Conservation (phyloP, 2,329 filamentous ascomycete genomes). For the Waltergamsia citrina region DNA sequence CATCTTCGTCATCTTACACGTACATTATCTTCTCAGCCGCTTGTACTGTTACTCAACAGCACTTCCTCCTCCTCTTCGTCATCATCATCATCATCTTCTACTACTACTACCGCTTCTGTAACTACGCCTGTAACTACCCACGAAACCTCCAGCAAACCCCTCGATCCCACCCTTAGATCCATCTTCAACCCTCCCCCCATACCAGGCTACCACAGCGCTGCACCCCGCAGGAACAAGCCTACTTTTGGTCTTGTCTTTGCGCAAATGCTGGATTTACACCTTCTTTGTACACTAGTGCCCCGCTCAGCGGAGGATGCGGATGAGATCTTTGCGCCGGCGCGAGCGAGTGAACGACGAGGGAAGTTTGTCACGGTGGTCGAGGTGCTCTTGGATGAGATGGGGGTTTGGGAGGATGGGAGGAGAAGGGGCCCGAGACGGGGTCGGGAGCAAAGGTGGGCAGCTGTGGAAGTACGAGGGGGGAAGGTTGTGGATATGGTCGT, state of each 20-base stretch:
- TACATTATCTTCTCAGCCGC: conserved; percentile 26
- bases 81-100: conserved; percentile 1
- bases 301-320: conserved; percentile 29
- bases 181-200: conserved; percentile 30
- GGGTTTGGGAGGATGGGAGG: conserved; percentile 28
- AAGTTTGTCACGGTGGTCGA: conserved; percentile 34
- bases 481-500: conserved; percentile 29
- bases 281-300: conserved; percentile 38
- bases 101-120: neutral
- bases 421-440: conserved; percentile 7
- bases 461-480: conserved; percentile 30
- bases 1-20: conserved; percentile 36
- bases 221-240: conserved; percentile 29
- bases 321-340: conserved; percentile 10
- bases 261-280: conserved; percentile 43
- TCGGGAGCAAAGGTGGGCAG: conserved; percentile 46
- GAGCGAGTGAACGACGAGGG: conserved; percentile 8
- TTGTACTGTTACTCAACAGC: conserved; percentile 47
- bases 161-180: conserved; percentile 38
- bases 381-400: conserved; percentile 40
- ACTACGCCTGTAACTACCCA: conserved; percentile 4
- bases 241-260: conserved; percentile 45
- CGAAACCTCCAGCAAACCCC: conserved; percentile 6
- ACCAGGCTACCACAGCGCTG: conserved; percentile 10
- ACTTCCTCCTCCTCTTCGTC: conserved; percentile 16